Evolutionary conservation across 495 filamentous ascomycete genomes (phyloP).

Genomic region (Apiosordaria backusii): DNA sequence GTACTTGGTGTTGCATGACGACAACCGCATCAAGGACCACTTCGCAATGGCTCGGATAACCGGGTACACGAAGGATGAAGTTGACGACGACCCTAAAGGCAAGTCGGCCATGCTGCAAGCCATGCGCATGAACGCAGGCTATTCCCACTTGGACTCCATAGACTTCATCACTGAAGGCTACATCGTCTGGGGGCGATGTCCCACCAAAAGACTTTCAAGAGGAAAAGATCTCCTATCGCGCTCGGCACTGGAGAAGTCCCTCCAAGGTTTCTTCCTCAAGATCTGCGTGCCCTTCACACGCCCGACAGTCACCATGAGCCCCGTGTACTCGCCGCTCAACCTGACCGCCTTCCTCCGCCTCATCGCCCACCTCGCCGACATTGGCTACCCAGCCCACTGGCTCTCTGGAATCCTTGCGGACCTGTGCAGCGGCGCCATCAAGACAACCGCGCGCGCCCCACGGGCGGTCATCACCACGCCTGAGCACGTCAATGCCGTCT

Average conservation of each 20-base stretch:
- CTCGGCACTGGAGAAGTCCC: conserved; percentile 28
- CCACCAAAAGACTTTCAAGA: not conserved
- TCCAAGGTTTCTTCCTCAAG: conserved; percentile 36
- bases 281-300: conserved; percentile 30
- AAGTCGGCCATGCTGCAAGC: no score
- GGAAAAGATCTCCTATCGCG: conserved; percentile 25
- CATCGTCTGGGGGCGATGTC: conserved; percentile 21
- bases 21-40: conserved; percentile 20
- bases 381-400: conserved; percentile 41
- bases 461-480: conserved; percentile 9
- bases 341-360: conserved; percentile 31
- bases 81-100: no score
- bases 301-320: not conserved
- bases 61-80: no score
- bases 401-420: conserved; percentile 26
- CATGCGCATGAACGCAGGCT: no score
- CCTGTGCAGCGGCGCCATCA: conserved; percentile 27
- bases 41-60: conserved; percentile 23
- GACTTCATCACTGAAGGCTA: conserved; percentile 17
- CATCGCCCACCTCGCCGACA: conserved; percentile 26
- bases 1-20: conserved; percentile 25
- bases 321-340: conserved; percentile 31
- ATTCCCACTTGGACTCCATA: not conserved
- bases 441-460: conserved; percentile 31
- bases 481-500: conserved; percentile 14